Evolutionary conservation across 805 yeast genomes (phyloP), one percentile per base, ranked within the genome.

Genomic region (Soucietia sequanensis): DNA sequence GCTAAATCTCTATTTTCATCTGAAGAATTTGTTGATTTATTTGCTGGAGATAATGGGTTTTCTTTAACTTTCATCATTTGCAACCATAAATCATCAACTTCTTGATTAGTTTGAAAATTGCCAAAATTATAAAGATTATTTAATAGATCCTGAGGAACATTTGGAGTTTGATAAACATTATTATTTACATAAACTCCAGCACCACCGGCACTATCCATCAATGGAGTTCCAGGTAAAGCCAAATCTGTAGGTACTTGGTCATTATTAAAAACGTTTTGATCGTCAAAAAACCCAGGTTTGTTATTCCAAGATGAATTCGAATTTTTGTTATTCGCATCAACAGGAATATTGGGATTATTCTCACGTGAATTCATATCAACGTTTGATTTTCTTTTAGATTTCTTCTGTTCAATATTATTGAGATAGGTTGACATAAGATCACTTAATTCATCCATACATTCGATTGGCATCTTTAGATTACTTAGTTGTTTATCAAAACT

Each of bases 21-120:
- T n/a, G n/a, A n/a, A n/a, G n/a, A n/a, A n/a, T n/a, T n/a, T n/a
- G n/a, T n/a, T n/a, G n/a, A n/a, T n/a, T n/a, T n/a, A n/a, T n/a
- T n/a, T n/a, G n/a, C n/a, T n/a, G 27, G 15, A 8, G 27, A 6
- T 6, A 14, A 9, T 8, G 27, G 18, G 20, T 29, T 34, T 17
- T 35, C 23, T 23, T 42, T 42, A 15, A 39, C 30, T 3, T 36
- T 15, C 23, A 42, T 30, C 42, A 43, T 39, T 33, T 41, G 44
- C 12, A 47, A 23, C 54, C 54, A 49, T 23, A 49, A 35, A 20
- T 35, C 30, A 34, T 49, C 54, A 21, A 47, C 37, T 29, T 41
- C 35, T 23, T 46, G 43, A 27, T 40, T 41, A 7, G 47, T 35
- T 27, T 33, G 34, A 23, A 30, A 40, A 13, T 38, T 48, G 14